Conservation (phyloP, 805 yeast genomes). For the Wickerhamiella australiensis region DNA sequence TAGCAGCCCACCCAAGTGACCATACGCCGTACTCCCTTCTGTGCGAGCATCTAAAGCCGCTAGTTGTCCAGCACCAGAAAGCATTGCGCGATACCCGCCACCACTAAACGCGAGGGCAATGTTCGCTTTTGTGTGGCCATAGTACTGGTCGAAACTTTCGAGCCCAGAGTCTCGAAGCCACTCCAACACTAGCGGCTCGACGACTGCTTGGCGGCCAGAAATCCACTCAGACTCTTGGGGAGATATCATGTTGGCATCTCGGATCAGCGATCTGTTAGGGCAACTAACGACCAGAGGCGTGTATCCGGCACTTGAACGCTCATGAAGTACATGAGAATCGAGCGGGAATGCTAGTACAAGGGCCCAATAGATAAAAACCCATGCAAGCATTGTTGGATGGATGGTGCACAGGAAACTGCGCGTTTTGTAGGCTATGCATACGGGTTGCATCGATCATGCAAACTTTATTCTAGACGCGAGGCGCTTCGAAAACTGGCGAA, state of each 20-base stretch:
- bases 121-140: not conserved
- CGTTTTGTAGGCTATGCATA: too few relatives aligned
- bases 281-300: not conserved
- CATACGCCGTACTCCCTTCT: not conserved
- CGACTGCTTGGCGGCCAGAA: not conserved
- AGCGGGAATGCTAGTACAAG: too few relatives aligned
- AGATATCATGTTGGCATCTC: not conserved
- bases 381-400: too few relatives aligned
- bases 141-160: not conserved
- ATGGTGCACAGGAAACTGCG: too few relatives aligned
- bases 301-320: not conserved
- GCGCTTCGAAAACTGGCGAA: too few relatives aligned
- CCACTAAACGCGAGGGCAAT: slow-evolving; percentile 53
- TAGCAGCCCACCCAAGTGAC: slow-evolving; percentile 36
- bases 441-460: too few relatives aligned
- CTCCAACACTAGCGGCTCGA: not conserved
- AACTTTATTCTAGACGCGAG: too few relatives aligned
- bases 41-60: slow-evolving; percentile 4
- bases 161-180: not conserved
- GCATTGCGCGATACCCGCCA: slow-evolving; percentile 71
- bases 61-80: slow-evolving; percentile 40
- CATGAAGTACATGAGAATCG: not conserved
- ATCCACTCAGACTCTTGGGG: not conserved
- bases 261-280: not conserved
- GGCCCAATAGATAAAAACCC: too few relatives aligned